These are phyloP conservation scores for Przewalskia tangutica DNA, from an alignment of 257 asterid genomes.

Conservation along the genomic window DNA sequence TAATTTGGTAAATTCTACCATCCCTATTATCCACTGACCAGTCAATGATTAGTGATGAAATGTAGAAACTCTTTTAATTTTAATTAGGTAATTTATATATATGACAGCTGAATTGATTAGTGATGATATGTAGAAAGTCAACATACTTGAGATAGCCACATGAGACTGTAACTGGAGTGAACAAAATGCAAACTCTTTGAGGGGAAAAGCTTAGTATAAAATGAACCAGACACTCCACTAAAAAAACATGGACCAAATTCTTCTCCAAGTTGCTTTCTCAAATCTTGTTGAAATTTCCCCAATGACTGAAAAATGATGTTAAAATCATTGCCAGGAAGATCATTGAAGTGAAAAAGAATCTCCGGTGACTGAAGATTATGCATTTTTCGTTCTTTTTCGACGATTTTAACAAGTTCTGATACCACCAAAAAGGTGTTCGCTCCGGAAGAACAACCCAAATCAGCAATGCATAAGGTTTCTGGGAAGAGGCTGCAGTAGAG, in stretches of 20 bases:
- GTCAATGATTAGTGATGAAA: too few species aligned
- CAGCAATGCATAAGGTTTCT: background rate
- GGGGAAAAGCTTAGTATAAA: constrained; percentile 54
- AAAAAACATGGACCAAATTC: constrained; percentile 28
- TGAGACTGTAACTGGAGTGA: constrained; percentile 62
- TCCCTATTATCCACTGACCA: too few species aligned
- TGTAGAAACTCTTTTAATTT: too few species aligned
- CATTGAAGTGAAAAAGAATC: constrained; percentile 40
- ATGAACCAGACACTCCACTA: constrained; percentile 48
- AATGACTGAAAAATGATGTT: constrained; percentile 41
- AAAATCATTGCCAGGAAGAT: constrained; percentile 63
- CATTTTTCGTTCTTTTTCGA: constrained; percentile 11
- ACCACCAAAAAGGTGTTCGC: constrained; percentile 13
- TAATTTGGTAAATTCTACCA: too few species aligned
- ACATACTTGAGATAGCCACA: constrained; percentile 51
- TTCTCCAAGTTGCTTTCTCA: constrained; percentile 16
- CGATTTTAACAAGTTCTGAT: constrained; percentile 15
- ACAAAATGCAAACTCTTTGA: constrained; percentile 42
- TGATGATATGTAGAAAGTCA: background rate
- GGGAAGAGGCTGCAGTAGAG: constrained; percentile 1
- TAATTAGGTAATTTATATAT: background rate
- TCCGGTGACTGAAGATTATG: constrained; percentile 26
- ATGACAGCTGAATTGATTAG: background rate
- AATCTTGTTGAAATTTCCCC: constrained; percentile 17
- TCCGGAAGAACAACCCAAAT: constrained; percentile 15